Percentiles rank a stretch among this genome's conserved stretches.
phyloP scores from a whole-genome alignment of 129 eudicot species.

The Arctium lappa region DNA sequence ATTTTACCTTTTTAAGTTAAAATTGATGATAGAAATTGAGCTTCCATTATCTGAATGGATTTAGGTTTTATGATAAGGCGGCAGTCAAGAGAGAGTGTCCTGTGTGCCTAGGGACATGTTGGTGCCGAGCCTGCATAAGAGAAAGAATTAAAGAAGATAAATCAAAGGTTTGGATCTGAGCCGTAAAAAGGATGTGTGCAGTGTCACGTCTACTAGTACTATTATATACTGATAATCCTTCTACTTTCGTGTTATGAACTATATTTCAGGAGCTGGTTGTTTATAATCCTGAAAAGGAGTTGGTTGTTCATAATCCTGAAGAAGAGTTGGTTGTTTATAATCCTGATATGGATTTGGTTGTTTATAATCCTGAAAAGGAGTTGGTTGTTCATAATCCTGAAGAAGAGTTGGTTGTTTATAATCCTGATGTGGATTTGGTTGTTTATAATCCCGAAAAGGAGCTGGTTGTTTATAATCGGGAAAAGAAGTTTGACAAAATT shows the following conservation, averaged over 20 bases:
- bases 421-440: not conserved
- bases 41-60: constrained; percentile 14
- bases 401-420: constrained; percentile 28
- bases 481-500: constrained; percentile 40
- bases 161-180: constrained; percentile 42
- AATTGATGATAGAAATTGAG: not conserved
- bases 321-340: not conserved
- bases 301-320: not conserved
- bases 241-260: constrained; percentile 8
- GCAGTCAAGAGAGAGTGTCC: constrained; percentile 62
- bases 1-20: not conserved
- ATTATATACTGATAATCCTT: not conserved
- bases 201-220: not conserved
- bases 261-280: constrained; percentile 47
- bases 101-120: constrained; percentile 62
- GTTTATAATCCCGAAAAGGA: not conserved
- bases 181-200: not conserved
- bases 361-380: constrained; percentile 28
- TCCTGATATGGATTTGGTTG: not conserved
- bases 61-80: constrained; percentile 52
- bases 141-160: constrained; percentile 32
- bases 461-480: constrained; percentile 2
- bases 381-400: not conserved
- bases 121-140: constrained; percentile 53
- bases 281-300: constrained; percentile 7